A percentile compares a stretch with the other conserved stretches of the same genome.
phyloP scores from a whole-genome alignment of 306 rosid genomes.

The Castanopsis chinensis region DNA sequence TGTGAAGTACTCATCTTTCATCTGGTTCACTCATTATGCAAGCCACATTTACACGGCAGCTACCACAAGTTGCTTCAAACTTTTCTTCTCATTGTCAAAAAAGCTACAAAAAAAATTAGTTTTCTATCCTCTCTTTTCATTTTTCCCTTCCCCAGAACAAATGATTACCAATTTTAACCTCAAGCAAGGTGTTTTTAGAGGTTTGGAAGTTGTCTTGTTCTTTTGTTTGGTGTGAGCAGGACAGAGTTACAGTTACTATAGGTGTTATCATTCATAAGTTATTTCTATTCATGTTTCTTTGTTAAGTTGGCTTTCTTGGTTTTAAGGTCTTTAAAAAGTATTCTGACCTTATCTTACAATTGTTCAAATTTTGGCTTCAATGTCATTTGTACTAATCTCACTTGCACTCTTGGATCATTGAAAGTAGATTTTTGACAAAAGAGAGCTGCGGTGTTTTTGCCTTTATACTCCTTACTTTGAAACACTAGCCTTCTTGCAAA shows the following conservation, averaged over 20 bases:
- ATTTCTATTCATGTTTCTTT: no score
- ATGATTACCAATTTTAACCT: neutral
- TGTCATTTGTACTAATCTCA: neutral
- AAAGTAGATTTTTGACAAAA: conserved; percentile 7
- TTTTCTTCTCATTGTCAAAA: neutral
- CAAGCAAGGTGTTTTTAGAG: neutral
- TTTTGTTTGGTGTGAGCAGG: neutral
- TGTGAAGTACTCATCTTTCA: neutral
- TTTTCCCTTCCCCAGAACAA: neutral
- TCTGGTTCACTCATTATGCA: neutral
- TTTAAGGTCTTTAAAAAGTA: no score
- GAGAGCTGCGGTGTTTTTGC: no score
- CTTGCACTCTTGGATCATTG: neutral
- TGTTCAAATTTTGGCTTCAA: neutral
- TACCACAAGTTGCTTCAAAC: neutral
- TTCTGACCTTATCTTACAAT: neutral
- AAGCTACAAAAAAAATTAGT: neutral
- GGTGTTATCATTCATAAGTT: no score
- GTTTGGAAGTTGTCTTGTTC: neutral
- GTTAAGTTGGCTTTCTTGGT: no score
- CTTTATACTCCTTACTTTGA: no score
- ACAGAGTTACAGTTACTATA: no score
- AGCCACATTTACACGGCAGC: neutral
- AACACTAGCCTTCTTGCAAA: no score
- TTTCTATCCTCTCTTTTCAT: neutral